These are phyloP conservation scores for Arthrobotrys sphaeroides DNA, from an alignment of 2,329 filamentous ascomycete species.

Conservation along the genomic window DNA sequence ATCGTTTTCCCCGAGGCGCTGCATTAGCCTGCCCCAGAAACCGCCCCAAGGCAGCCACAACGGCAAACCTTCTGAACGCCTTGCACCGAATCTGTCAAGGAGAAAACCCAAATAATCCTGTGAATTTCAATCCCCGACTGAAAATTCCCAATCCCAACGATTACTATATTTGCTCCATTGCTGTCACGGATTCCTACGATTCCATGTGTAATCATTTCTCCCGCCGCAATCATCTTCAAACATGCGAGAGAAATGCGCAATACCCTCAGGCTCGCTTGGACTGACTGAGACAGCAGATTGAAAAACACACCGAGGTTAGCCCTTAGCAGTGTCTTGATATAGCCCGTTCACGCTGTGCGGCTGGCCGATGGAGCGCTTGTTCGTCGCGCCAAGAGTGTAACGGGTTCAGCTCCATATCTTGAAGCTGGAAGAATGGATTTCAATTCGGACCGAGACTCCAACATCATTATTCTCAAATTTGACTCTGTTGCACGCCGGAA, in stretches of 20 bases:
- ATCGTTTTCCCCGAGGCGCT: slow-evolving; percentile 3
- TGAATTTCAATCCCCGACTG: slow-evolving; percentile 18
- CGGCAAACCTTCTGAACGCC: slow-evolving; percentile 1
- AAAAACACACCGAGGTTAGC: slow-evolving; percentile 30
- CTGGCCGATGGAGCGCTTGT: slow-evolving; percentile 62
- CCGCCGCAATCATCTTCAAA: neutral
- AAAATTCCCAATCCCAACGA: slow-evolving; percentile 21
- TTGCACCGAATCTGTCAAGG: slow-evolving; percentile 12
- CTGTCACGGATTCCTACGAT: slow-evolving; percentile 32
- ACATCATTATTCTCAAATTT: too few relatives aligned
- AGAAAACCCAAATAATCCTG: neutral
- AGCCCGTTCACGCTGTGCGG: slow-evolving; percentile 19
- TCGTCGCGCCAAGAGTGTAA: slow-evolving; percentile 12
- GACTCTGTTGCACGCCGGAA: neutral
- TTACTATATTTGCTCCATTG: slow-evolving; percentile 6
- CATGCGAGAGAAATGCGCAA: slow-evolving; percentile 25
- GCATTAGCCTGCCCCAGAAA: neutral
- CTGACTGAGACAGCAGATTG: slow-evolving; percentile 12
- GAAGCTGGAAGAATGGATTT: neutral
- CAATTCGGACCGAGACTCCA: too few relatives aligned
- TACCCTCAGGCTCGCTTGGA: neutral
- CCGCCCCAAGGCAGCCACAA: slow-evolving; percentile 22
- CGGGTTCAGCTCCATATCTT: neutral
- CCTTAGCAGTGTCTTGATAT: slow-evolving; percentile 26
- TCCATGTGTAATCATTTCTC: slow-evolving; percentile 24